Conservation (phyloP, 495 filamentous ascomycete species). For the Penicillium pancosmium region DNA sequence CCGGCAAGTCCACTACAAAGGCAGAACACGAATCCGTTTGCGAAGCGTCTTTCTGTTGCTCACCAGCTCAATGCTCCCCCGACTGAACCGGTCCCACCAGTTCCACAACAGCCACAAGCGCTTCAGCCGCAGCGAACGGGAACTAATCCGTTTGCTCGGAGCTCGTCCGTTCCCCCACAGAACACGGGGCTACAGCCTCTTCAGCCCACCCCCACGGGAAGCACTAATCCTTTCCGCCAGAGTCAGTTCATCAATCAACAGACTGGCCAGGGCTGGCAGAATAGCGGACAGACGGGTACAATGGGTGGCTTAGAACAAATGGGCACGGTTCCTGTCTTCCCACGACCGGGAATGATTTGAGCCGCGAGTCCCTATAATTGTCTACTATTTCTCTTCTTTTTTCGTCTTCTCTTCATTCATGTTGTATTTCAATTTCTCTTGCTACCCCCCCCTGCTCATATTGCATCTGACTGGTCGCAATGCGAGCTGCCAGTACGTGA, state of each 20-base stretch:
- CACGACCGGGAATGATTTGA: constrained; percentile 64
- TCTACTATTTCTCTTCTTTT: not conserved
- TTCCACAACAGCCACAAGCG: constrained; percentile 32
- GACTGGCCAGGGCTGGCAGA: constrained; percentile 86
- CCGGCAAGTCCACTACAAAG: constrained; percentile 47
- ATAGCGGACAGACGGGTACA: constrained; percentile 66
- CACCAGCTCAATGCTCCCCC: constrained; percentile 34
- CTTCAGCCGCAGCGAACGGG: constrained; percentile 50
- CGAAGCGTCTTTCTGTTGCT: constrained; percentile 54
- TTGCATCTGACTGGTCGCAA: constrained; percentile 1
- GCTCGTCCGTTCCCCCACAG: constrained; percentile 38
- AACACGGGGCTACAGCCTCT: constrained; percentile 49
- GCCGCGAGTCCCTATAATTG: not conserved
- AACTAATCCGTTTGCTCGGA: constrained; percentile 57
- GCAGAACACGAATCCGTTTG: constrained; percentile 88
- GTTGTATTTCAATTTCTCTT: constrained; percentile 9
- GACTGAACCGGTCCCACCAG: constrained; percentile 30
- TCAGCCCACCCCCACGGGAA: constrained; percentile 75
- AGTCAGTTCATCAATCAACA: constrained; percentile 83
- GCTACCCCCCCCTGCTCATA: constrained; percentile 1
- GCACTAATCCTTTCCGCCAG: constrained; percentile 94
- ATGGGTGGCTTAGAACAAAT: constrained; percentile 83
- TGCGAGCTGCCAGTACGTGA: constrained; percentile 2
- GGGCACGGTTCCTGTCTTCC: constrained; percentile 83
- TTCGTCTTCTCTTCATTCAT: not conserved